These are phyloP conservation scores for Schrenkiella parvula DNA, from an alignment of 345 rosid species.

Conservation along the genomic window DNA sequence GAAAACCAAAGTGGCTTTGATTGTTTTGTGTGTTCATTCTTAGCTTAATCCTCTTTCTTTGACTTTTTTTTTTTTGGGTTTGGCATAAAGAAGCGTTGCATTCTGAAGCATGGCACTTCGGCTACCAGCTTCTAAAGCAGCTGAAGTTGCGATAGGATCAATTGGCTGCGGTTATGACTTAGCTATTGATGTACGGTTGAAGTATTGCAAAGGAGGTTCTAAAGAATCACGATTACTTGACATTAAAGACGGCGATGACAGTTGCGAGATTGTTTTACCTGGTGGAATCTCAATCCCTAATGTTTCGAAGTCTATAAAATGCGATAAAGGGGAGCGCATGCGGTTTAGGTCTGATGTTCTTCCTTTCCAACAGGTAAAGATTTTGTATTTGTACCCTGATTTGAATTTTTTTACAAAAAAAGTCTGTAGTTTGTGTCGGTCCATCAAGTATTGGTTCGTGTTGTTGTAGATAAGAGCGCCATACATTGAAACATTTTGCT, in stretches of 20 bases:
- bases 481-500: not conserved
- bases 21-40: slow-evolving; percentile 26
- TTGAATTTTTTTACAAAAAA: not conserved
- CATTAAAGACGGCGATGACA: slow-evolving; percentile 52
- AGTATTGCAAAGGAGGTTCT: slow-evolving; percentile 64
- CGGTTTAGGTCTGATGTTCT: slow-evolving; percentile 81
- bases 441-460: not conserved
- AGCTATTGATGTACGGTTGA: slow-evolving; percentile 67
- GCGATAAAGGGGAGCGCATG: slow-evolving; percentile 92
- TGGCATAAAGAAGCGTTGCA: slow-evolving; percentile 25
- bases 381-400: not conserved
- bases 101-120: slow-evolving; percentile 63
- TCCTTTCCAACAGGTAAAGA: slow-evolving; percentile 78
- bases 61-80: not conserved
- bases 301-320: slow-evolving; percentile 80
- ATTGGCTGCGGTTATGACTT: slow-evolving; percentile 91
- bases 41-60: not conserved
- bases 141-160: slow-evolving; percentile 77
- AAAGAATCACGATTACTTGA: slow-evolving; percentile 60
- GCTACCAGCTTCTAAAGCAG: slow-evolving; percentile 70
- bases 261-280: slow-evolving; percentile 63
- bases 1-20: not conserved
- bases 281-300: slow-evolving; percentile 76
- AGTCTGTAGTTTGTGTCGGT: not conserved
- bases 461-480: not conserved